Base-by-base conservation (phyloP, 805 yeast genomes). In the Wickerhamomyces chambardii region DNA sequence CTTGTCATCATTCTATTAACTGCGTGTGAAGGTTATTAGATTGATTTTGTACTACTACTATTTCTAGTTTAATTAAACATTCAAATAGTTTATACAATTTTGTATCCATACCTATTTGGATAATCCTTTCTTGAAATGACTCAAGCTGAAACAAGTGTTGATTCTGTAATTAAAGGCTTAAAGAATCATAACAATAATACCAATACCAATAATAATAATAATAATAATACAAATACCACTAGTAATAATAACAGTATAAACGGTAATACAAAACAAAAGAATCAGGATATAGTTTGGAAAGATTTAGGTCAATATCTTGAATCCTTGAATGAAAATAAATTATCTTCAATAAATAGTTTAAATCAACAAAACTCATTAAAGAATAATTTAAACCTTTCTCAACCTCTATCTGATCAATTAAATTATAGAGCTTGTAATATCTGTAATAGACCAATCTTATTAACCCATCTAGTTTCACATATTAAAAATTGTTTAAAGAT, bases 391-490 rank as follows among this genome's bases (percentile, higher is more conserved):
- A 39, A 41, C 10, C 36, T 42, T 8, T 40, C 40, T 6, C 55
- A 55, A 32, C 73, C 73, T 4, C 49, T 71, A 17, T 48, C 48
- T 12, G 53, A 55, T 11, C 62, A 65, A 1, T 31, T 68, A 5
- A 58, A 59, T 22, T 71, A 70, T 41, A 51, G 71, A 28, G 61
- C 68, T 32, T 71, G 78, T 47, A 68, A 65, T 34, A 51, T 52
- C 33, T 71, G 78, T 45, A 59, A 59, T 30, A 57, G 64, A 35
- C 77, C 77, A 2, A 56, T 70, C 2, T 44, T 69, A 17, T 61
- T 56, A 25, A 41, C 51, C 3, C 50, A 55, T 38, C 40, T 71
- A 18, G 54, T 56, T 1, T 51, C 48, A 16, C 77, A 72, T 48
- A 53, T 70, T 11, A 46, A 43, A 14, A 37, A 36, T 28, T 72